These are phyloP conservation scores for Lactarius akahatsu DNA, from an alignment of 768 basidiomycete genomes.

Conservation along the genomic window DNA sequence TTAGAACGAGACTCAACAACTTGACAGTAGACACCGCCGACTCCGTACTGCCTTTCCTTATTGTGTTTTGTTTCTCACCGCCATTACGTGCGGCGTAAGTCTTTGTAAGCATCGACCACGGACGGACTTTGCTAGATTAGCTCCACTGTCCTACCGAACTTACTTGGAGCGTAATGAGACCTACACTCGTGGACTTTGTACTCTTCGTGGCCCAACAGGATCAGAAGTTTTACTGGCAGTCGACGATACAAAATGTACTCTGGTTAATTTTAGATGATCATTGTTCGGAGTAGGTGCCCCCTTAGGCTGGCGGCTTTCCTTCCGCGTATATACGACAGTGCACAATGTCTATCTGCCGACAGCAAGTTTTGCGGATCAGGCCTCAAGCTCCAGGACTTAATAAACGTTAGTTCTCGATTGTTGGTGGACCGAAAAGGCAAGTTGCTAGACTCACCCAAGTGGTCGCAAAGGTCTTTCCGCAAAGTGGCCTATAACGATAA, in stretches of 20 bases:
- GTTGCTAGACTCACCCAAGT: too few species aligned
- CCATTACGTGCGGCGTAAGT: not conserved
- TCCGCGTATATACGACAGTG: not conserved
- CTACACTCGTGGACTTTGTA: not conserved
- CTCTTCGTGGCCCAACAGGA: not conserved
- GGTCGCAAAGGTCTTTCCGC: too few species aligned
- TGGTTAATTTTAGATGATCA: not conserved
- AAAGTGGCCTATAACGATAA: too few species aligned
- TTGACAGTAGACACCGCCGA: not conserved
- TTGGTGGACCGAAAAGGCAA: too few species aligned
- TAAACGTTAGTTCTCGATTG: too few species aligned
- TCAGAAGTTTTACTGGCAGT: not conserved
- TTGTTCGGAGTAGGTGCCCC: not conserved
- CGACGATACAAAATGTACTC: not conserved
- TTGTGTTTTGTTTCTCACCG: not conserved
- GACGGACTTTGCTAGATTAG: not conserved
- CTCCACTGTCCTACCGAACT: not conserved
- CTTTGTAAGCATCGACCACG: not conserved
- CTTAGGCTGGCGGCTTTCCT: not conserved
- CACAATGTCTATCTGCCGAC: not conserved
- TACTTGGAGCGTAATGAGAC: not conserved
- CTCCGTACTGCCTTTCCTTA: too few species aligned
- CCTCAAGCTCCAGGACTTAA: too few species aligned
- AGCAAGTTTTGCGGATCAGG: not conserved
- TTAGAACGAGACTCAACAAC: not conserved